A percentile compares a stretch with the other conserved stretches of the same genome.
Conservation (phyloP, 129 eudicot genomes). For the Apium graveolens region DNA sequence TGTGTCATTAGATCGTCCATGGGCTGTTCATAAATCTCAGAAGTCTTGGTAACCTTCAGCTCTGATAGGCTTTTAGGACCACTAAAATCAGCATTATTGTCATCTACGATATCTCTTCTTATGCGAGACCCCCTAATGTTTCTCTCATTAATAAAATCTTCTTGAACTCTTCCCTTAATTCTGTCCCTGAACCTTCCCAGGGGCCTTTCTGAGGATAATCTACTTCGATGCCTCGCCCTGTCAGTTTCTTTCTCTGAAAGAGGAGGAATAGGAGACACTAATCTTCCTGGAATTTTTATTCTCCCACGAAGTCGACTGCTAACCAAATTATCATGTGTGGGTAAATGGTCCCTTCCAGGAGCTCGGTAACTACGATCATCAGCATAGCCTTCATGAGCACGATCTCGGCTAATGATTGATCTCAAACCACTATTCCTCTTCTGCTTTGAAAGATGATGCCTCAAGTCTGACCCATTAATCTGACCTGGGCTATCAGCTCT, state of each 20-base stretch:
- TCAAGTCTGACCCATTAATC: slow-evolving; percentile 46
- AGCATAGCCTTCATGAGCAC: slow-evolving; percentile 27
- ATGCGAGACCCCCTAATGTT: slow-evolving; percentile 29
- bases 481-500: slow-evolving; percentile 45
- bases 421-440: slow-evolving; percentile 56
- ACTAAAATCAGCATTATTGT: slow-evolving; percentile 27
- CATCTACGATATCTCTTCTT: slow-evolving; percentile 26
- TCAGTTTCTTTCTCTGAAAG: slow-evolving; percentile 42
- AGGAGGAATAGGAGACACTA: slow-evolving; percentile 36
- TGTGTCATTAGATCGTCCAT: slow-evolving; percentile 21
- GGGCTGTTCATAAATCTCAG: slow-evolving; percentile 19
- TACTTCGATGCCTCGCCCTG: slow-evolving; percentile 32
- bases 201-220: slow-evolving; percentile 46
- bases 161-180: slow-evolving; percentile 41
- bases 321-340: slow-evolving; percentile 27
- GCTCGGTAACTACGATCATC: slow-evolving; percentile 33
- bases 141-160: slow-evolving; percentile 33
- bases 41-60: slow-evolving; percentile 34
- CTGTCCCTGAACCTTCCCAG: slow-evolving; percentile 65
- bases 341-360: slow-evolving; percentile 37
- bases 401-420: slow-evolving; percentile 65
- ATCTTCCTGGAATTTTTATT: slow-evolving; percentile 55
- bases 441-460: slow-evolving; percentile 60
- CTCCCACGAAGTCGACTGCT: slow-evolving; percentile 78
- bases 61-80: slow-evolving; percentile 73